These are phyloP conservation scores for Cladophialophora bantiana DNA, from an alignment of 2,329 filamentous ascomycete species.

Conservation along the genomic window DNA sequence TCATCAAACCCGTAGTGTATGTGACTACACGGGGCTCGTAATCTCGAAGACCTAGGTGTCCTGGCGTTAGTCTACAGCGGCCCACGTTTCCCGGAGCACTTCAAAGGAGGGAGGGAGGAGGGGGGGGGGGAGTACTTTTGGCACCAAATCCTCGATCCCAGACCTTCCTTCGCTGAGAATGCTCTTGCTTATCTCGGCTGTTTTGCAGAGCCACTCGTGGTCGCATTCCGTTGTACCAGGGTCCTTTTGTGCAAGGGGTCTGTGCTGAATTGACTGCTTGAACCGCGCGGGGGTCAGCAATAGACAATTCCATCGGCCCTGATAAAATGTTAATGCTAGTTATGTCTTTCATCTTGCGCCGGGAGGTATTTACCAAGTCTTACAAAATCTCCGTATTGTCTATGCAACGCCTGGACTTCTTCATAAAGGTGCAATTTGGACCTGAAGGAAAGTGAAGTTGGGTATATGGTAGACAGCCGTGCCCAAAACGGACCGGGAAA, in stretches of 20 bases:
- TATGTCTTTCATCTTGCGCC: not conserved
- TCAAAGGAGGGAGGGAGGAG: too few species aligned
- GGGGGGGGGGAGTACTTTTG: conserved; percentile 41
- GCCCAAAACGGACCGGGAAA: conserved; percentile 43
- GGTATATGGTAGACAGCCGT: conserved; percentile 30
- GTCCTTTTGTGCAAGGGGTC: conserved; percentile 40
- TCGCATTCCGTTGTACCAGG: conserved; percentile 41
- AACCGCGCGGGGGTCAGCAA: conserved; percentile 33
- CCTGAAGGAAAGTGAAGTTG: conserved; percentile 21
- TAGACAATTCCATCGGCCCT: conserved; percentile 40
- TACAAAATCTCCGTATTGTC: conserved; percentile 43
- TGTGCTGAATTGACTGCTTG: conserved; percentile 34
- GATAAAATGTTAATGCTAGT: not conserved
- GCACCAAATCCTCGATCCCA: conserved; percentile 46
- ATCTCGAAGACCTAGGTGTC: conserved; percentile 11
- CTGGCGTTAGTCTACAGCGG: not conserved
- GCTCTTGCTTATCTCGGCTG: conserved; percentile 38
- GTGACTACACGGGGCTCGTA: conserved; percentile 11
- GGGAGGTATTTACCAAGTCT: conserved; percentile 37
- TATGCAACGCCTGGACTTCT: conserved; percentile 38
- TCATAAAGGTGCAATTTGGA: conserved; percentile 24
- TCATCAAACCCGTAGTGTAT: conserved; percentile 8
- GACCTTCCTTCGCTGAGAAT: conserved; percentile 37
- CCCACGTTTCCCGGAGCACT: not conserved
- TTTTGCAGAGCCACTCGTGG: conserved; percentile 39